These are phyloP conservation scores for Dalbergia cultrata DNA, from an alignment of 306 rosid species.

Conservation along the genomic window DNA sequence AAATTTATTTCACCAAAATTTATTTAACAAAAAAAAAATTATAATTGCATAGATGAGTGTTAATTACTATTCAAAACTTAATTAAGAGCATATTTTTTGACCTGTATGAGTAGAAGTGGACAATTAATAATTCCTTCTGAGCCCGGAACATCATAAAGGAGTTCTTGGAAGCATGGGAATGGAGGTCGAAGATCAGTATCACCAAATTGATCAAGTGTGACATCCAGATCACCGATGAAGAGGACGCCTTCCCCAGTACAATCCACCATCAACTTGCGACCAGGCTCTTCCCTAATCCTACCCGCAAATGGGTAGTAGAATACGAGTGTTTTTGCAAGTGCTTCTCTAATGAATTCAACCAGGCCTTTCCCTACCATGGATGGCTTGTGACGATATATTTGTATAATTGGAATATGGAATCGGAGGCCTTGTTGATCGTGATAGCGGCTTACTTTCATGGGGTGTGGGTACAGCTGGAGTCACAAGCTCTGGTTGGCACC, in stretches of 20 bases:
- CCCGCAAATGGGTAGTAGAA: slow-evolving; percentile 48
- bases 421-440: slow-evolving; percentile 40
- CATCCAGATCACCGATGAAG: slow-evolving; percentile 56
- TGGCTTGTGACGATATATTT: slow-evolving; percentile 6
- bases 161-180: slow-evolving; percentile 47
- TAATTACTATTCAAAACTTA: too few species aligned
- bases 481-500: slow-evolving; percentile 40
- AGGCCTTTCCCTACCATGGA: slow-evolving; percentile 38
- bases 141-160: slow-evolving; percentile 53
- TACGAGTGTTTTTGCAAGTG: slow-evolving; percentile 37
- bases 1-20: too few species aligned
- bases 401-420: not conserved
- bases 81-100: not conserved
- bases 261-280: slow-evolving; percentile 49
- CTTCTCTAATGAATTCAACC: slow-evolving; percentile 5
- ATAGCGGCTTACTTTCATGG: slow-evolving; percentile 25
- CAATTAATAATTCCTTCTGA: slow-evolving; percentile 37
- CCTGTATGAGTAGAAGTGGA: slow-evolving; percentile 56
- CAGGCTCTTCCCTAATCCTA: slow-evolving; percentile 34
- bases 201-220: slow-evolving; percentile 49
- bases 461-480: slow-evolving; percentile 47
- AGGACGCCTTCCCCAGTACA: slow-evolving; percentile 61
- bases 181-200: slow-evolving; percentile 48
- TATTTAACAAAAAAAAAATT: too few species aligned
- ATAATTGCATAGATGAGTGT: too few species aligned